Evolutionary conservation across 805 yeast genomes (phyloP).

Genomic region (Saturnispora dispora): DNA sequence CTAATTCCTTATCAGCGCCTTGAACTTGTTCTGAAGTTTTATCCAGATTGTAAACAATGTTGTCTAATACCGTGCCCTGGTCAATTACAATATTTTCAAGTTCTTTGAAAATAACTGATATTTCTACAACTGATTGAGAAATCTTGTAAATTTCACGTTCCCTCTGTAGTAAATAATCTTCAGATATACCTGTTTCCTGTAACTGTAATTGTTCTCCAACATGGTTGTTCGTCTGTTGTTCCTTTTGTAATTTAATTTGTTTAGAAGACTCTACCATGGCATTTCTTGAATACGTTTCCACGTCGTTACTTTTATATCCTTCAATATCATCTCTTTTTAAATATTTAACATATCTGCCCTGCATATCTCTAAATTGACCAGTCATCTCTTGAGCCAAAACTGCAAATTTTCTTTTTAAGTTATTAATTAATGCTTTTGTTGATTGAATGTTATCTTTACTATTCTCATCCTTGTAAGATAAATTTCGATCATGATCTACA

Average conservation of each 20-base stretch:
- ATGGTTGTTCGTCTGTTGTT: conserved; percentile 29
- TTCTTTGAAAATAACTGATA: conserved; percentile 87
- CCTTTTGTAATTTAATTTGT: conserved; percentile 34
- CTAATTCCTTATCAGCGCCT: conserved; percentile 68
- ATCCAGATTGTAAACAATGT: conserved; percentile 87
- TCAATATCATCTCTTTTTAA: conserved; percentile 61
- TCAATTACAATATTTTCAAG: conserved; percentile 87
- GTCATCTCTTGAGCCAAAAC: conserved; percentile 72
- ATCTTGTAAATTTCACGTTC: conserved; percentile 84
- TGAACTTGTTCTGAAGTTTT: conserved; percentile 70
- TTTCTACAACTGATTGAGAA: conserved; percentile 91
- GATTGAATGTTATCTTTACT: conserved; percentile 2
- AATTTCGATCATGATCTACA: background rate
- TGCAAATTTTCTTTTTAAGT: conserved; percentile 80
- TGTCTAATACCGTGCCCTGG: conserved; percentile 88
- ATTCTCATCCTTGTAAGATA: conserved; percentile 1
- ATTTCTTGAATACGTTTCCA: conserved; percentile 45
- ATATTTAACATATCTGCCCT: conserved; percentile 79
- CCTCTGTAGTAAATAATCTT: conserved; percentile 50
- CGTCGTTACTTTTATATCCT: conserved; percentile 15
- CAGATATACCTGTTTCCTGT: conserved; percentile 48
- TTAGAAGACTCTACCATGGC: conserved; percentile 37
- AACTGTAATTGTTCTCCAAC: conserved; percentile 41
- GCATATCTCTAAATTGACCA: conserved; percentile 73
- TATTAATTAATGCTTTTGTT: conserved; percentile 48